Conservation (phyloP, 1,284 basidiomycete genomes). For the Tranzscheliella williamsii region DNA sequence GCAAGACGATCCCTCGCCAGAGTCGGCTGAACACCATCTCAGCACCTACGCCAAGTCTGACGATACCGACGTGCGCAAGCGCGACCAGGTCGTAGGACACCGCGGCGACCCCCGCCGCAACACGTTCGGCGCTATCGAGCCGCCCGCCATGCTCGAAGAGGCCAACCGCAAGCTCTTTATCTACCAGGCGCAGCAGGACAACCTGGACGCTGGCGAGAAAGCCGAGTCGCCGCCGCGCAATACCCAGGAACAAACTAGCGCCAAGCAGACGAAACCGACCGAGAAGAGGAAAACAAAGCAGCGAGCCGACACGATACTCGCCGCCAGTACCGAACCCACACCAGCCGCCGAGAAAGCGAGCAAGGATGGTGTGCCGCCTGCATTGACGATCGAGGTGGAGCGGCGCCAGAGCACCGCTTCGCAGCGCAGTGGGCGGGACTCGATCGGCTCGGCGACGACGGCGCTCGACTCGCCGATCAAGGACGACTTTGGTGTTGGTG, state of each 20-base stretch:
- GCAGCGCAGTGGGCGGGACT: conserved; percentile 24
- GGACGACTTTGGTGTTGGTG: conserved; percentile 9
- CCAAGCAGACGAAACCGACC: too few relatives aligned
- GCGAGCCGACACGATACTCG: too few relatives aligned
- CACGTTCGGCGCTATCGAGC: conserved; percentile 15
- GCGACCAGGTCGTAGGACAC: conserved; percentile 4
- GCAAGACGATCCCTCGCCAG: background rate
- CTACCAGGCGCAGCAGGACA: conserved; percentile 26
- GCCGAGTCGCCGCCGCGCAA: background rate
- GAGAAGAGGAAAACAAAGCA: conserved; percentile 5
- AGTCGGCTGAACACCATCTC: background rate
- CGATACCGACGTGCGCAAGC: conserved; percentile 12
- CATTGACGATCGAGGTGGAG: background rate
- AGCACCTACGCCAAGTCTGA: conserved; percentile 26
- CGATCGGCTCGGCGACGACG: conserved; percentile 39
- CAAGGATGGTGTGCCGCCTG: background rate
- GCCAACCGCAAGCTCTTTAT: conserved; percentile 23
- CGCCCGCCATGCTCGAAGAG: conserved; percentile 24
- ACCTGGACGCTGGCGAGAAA: background rate
- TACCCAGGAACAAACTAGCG: too few relatives aligned
- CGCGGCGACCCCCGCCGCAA: conserved; percentile 18
- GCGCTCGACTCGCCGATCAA: conserved; percentile 38
- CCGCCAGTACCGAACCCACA: too few relatives aligned
- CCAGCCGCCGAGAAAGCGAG: background rate
- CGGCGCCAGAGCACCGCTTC: conserved; percentile 18